These are phyloP conservation scores for Ogataea parapolymorpha DNA, from an alignment of 805 yeast genomes.

Conservation along the genomic window DNA sequence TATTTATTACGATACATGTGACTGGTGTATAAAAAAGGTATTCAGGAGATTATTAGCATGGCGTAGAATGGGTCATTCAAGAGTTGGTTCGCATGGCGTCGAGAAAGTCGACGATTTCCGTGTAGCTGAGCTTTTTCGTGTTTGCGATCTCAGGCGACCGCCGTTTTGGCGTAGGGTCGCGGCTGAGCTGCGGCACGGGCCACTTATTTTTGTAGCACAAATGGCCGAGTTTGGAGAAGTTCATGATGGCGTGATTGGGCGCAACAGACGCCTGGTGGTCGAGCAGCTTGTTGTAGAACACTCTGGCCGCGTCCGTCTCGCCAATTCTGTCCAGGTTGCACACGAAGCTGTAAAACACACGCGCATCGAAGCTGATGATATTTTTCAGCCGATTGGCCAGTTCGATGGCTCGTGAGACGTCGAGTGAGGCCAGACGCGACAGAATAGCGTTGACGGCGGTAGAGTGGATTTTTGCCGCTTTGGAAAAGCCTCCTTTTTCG, in stretches of 20 bases:
- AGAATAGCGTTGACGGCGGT: conserved; percentile 8
- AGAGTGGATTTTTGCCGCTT: conserved; percentile 6
- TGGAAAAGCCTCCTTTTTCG: background rate
- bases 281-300: conserved; percentile 14
- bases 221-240: conserved; percentile 7
- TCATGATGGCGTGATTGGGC: background rate
- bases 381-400: conserved; percentile 4
- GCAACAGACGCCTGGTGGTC: conserved; percentile 1
- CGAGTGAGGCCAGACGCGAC: conserved; percentile 11
- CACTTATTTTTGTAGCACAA: conserved; percentile 17
- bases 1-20: conserved; percentile 1
- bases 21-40: background rate
- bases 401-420: conserved; percentile 11
- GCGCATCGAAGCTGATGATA: conserved; percentile 5
- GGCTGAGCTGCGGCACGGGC: conserved; percentile 11
- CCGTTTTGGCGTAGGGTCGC: background rate
- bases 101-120: conserved; percentile 3
- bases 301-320: conserved; percentile 17
- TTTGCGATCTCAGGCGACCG: background rate
- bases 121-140: conserved; percentile 1
- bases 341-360: conserved; percentile 18
- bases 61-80: background rate
- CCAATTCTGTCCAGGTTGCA: conserved; percentile 18
- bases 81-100: background rate
- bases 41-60: conserved; percentile 9